Evolutionary conservation across 2,329 filamentous ascomycete genomes (phyloP), one percentile per base, ranked within the genome.

Genomic region (Colletotrichum coccodes): DNA sequence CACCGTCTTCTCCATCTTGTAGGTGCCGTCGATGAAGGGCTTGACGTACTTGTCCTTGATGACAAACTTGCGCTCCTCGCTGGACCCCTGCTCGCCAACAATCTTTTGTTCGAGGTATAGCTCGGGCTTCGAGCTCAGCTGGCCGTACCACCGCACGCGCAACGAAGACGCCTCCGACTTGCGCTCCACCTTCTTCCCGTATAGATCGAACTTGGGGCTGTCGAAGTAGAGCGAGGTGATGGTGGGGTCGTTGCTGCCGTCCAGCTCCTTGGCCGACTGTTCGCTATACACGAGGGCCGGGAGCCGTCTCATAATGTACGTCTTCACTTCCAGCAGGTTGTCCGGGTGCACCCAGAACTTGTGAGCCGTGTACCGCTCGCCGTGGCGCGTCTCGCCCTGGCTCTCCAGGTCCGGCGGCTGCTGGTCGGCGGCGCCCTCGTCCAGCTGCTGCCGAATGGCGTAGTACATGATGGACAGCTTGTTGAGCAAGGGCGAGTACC

Each of bases 321-420:
- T 98, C 86, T 98, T 98, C 78, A 98, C 94, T 83, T 99, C 96
- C 73, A 98, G 90, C 32, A 98, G 85, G 81, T 99, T 98, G 76
- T 99, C 96, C 36, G 90, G 89, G 79, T 99, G 96, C 6, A 99
- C 92, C 96, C 96, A 99, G 84, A 97, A 98, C 81, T 97, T 98
- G 81, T 95, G 90, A 4, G 94, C 94, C 23, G 89, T 93, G 78
- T 97, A 97, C 66, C 86, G 87, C 79, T 95, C 93, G 67, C 89
- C 88, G 68, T 90, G 88, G 73, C 86, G 86, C 28, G 85, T 86
- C 77, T 89, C 86, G 59, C 84, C 84, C 71, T 86, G 85, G 57
- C 80, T 84, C 72, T 87, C 85, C 32, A 86, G 78, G 64, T 87
- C 85, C 26, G 83, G 70, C 46, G 79, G 78, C 23, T 75, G 70